These are phyloP conservation scores for Suillus plorans DNA, from an alignment of 768 basidiomycete genomes.

Conservation along the genomic window DNA sequence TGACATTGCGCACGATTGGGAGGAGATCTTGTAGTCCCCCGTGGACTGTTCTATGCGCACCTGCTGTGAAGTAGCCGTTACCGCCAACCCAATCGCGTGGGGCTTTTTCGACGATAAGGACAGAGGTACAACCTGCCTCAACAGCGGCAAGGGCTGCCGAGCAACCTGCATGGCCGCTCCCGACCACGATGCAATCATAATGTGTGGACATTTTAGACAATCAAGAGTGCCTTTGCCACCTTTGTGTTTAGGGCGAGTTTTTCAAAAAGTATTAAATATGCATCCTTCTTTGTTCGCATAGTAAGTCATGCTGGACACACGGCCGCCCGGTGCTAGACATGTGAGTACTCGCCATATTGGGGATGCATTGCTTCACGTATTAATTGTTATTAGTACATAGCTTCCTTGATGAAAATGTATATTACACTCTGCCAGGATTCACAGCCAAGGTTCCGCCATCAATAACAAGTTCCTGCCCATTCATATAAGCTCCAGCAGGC, in stretches of 20 bases:
- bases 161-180: constrained; percentile 67
- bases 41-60: constrained; percentile 65
- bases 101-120: constrained; percentile 66
- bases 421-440: constrained; percentile 57
- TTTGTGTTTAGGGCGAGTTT: background rate
- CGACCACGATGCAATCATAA: constrained; percentile 62
- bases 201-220: constrained; percentile 13
- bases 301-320: background rate
- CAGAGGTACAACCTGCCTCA: constrained; percentile 58
- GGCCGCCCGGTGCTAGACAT: background rate
- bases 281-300: background rate
- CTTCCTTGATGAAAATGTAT: background rate
- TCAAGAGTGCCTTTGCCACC: background rate
- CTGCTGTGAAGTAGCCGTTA: constrained; percentile 73
- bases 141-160: constrained; percentile 62
- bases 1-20: constrained; percentile 49
- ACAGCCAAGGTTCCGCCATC: constrained; percentile 76
- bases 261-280: background rate
- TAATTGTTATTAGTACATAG: background rate
- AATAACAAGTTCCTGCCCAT: constrained; percentile 75
- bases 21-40: constrained; percentile 60
- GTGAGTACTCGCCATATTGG: background rate
- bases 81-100: constrained; percentile 65
- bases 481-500: constrained; percentile 68
- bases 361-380: background rate